Conservation (phyloP, 441 rosid genomes). For the Erodium moschatum region DNA sequence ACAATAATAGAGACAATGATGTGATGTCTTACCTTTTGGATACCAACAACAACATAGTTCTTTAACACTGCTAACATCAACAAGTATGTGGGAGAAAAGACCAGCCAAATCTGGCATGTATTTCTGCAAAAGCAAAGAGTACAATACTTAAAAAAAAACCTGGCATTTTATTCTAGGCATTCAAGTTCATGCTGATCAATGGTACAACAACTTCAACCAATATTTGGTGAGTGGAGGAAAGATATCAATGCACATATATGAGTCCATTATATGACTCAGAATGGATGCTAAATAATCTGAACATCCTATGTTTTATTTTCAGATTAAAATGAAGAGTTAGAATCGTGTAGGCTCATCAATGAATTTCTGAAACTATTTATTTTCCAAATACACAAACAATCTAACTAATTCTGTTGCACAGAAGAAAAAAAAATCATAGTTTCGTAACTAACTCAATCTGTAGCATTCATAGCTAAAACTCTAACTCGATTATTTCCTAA, state of each 20-base stretch:
- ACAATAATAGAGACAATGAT: neutral
- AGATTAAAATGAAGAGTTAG: neutral
- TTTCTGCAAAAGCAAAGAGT: conserved; percentile 45
- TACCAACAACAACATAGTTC: conserved; percentile 75
- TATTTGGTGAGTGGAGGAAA: neutral
- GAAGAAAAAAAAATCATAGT: neutral
- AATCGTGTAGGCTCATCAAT: neutral
- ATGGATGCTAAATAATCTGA: conserved; percentile 6
- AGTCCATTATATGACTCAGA: neutral
- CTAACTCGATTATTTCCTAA: no score
- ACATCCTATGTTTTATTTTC: neutral
- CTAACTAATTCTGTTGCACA: neutral
- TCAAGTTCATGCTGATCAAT: neutral
- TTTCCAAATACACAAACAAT: neutral
- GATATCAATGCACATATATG: neutral
- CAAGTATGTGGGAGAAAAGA: conserved; percentile 70
- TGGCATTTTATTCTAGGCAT: neutral
- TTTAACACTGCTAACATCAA: conserved; percentile 83
- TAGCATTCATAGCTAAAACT: no score
- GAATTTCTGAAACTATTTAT: neutral
- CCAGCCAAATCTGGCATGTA: conserved; percentile 84
- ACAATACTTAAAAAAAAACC: neutral
- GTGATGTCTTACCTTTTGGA: conserved; percentile 50
- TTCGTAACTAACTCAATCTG: no score
- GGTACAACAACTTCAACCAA: neutral